These are phyloP conservation scores for Yamadazyma tumulicola DNA, from an alignment of 805 yeast genomes.

Conservation along the genomic window DNA sequence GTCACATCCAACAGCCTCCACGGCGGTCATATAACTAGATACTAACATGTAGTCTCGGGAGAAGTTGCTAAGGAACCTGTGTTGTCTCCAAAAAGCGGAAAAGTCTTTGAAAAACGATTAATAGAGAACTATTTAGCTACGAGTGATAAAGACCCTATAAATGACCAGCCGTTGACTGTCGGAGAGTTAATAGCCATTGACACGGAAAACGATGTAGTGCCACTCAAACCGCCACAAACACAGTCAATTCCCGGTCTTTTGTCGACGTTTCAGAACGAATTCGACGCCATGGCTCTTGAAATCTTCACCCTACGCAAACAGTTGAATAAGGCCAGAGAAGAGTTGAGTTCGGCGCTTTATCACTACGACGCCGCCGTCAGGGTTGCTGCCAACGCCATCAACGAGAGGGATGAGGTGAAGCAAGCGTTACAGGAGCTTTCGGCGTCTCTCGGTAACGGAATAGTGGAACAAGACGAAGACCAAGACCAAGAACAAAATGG, in stretches of 20 bases:
- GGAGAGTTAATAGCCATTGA: constrained; percentile 54
- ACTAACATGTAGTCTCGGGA: constrained; percentile 55
- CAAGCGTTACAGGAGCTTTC: constrained; percentile 59
- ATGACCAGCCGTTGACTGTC: constrained; percentile 53
- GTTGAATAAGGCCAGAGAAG: constrained; percentile 60
- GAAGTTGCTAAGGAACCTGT: constrained; percentile 69
- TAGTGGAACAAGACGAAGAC: constrained; percentile 1
- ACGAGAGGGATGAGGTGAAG: constrained; percentile 72
- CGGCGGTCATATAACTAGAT: neutral
- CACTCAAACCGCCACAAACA: constrained; percentile 44
- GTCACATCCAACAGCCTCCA: neutral
- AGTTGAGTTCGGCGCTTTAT: constrained; percentile 72
- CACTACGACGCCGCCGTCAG: constrained; percentile 88
- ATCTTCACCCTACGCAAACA: constrained; percentile 73
- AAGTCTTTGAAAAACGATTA: constrained; percentile 63
- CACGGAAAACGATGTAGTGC: constrained; percentile 19
- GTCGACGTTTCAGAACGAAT: constrained; percentile 76
- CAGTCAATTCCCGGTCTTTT: constrained; percentile 78
- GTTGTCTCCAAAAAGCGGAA: constrained; percentile 66
- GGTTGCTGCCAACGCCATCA: constrained; percentile 73
- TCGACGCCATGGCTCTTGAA: constrained; percentile 85
- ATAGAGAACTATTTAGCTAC: constrained; percentile 61
- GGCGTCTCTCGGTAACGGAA: constrained; percentile 31
- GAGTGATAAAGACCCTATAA: constrained; percentile 72
- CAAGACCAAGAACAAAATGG: constrained; percentile 4